phyloP scores from a whole-genome alignment of 306 rosid species.

The Alnus rubra region DNA sequence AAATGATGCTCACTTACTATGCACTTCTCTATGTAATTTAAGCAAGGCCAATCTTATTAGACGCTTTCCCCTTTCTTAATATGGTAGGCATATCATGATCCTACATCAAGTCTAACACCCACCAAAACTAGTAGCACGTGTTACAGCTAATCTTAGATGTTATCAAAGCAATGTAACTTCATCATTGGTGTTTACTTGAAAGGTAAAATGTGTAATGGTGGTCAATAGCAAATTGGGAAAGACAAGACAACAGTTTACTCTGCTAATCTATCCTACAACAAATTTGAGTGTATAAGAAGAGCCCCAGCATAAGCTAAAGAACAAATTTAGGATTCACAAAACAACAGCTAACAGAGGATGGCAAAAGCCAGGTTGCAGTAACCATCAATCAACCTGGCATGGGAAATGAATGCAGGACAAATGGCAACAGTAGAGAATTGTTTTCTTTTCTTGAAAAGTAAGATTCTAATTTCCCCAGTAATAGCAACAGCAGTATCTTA shows the following conservation, averaged over 20 bases:
- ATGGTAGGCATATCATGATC: background rate
- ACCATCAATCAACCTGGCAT: background rate
- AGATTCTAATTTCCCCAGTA: background rate
- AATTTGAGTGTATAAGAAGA: background rate
- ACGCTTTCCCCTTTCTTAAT: background rate
- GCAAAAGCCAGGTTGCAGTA: background rate
- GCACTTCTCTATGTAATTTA: no score
- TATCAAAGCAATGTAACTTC: background rate
- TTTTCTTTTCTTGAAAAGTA: background rate
- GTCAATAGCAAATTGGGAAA: background rate
- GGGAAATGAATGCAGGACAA: background rate
- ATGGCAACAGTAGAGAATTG: background rate
- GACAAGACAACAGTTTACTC: background rate
- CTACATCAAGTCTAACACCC: background rate
- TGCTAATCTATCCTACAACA: conserved; percentile 5
- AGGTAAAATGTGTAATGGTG: background rate
- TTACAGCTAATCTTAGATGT: background rate
- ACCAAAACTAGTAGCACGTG: background rate
- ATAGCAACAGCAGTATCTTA: background rate
- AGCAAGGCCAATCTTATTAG: no score
- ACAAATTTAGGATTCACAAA: background rate
- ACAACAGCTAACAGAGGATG: background rate
- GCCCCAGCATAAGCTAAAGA: background rate
- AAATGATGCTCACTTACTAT: background rate
- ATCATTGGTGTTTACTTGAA: background rate